phyloP scores from a whole-genome alignment of 345 rosid species.

The Draba incana region DNA sequence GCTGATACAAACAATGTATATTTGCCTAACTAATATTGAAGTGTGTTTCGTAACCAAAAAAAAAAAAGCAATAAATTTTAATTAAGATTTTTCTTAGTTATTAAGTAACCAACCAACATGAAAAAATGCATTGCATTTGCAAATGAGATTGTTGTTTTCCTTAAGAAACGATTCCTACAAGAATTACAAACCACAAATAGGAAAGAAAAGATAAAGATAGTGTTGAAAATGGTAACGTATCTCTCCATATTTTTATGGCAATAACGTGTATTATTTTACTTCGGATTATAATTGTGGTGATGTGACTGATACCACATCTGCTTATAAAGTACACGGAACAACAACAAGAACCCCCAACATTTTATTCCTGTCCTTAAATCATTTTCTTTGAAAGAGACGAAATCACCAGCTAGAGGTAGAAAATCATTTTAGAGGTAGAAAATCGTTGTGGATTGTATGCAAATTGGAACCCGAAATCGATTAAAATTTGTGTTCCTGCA shows the following conservation, averaged over 20 bases:
- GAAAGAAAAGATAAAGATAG: neutral
- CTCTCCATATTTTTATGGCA: neutral
- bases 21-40: too few species aligned
- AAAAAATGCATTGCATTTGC: neutral
- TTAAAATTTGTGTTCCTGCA: too few species aligned
- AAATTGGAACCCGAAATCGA: too few species aligned
- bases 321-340: constrained; percentile 15
- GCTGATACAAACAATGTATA: too few species aligned
- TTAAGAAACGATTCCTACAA: neutral
- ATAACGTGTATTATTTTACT: neutral
- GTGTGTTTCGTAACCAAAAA: too few species aligned
- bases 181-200: neutral
- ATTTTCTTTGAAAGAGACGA: neutral
- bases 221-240: constrained; percentile 28
- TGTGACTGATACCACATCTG: neutral
- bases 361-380: neutral
- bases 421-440: too few species aligned
- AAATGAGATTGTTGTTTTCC: neutral
- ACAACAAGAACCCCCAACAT: neutral
- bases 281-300: constrained; percentile 10
- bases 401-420: too few species aligned
- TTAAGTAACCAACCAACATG: neutral
- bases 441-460: too few species aligned
- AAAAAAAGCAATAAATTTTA: too few species aligned
- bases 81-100: constrained; percentile 5